Evolutionary conservation across 1,284 basidiomycete genomes (phyloP), one percentile per base, ranked within the genome.

Genomic region (Malassezia sympodialis): DNA sequence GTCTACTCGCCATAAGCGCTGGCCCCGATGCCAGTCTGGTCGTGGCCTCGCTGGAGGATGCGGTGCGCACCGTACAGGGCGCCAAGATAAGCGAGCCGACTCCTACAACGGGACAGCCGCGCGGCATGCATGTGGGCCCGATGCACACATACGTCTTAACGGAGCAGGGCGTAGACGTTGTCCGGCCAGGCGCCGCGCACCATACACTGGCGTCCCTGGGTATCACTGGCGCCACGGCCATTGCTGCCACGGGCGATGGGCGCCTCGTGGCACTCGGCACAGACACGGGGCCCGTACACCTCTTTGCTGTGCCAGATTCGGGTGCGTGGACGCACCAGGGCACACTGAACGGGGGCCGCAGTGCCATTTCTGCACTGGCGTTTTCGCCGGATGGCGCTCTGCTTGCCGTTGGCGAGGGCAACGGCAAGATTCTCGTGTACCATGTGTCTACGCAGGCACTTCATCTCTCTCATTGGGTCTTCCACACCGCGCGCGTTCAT

Each of bases 401-500:
- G 24, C 79, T 96, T 8, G 88, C 86, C 45, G 72, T 67, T 6
- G 76, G 75, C 2, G 75, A 89, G 84, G 83, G 84, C 4, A 81
- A 79, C 40, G 88, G 88, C 40, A 87, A 84, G 76, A 82, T 93
- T 54, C 77, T 82, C n/a, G 79, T 90, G 10, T 88, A 84, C 76
- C 84, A 90, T 64, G 81, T 83, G 10, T 82, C 82, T 78, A 83
- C 83, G 55, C 26, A 73, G 46, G 31, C 34, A 3, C 53, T 71
- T 51, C 66, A 67, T 44, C 59, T 69, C 21, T 47, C 60, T 11
- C 67, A 73, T 24, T 96, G 93, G 93, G 83, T 87, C 4, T 85
- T 86, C 79, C 93, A 98, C 77, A 81, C 84, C 3, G 88, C 82
- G 0, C 83, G 88, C 19, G 82, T 96, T 56, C 82, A 85, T 63